Percentiles rank a stretch among this genome's conserved stretches.
phyloP scores from a whole-genome alignment of 805 yeast species.

The Yarrowia yakushimensis region DNA sequence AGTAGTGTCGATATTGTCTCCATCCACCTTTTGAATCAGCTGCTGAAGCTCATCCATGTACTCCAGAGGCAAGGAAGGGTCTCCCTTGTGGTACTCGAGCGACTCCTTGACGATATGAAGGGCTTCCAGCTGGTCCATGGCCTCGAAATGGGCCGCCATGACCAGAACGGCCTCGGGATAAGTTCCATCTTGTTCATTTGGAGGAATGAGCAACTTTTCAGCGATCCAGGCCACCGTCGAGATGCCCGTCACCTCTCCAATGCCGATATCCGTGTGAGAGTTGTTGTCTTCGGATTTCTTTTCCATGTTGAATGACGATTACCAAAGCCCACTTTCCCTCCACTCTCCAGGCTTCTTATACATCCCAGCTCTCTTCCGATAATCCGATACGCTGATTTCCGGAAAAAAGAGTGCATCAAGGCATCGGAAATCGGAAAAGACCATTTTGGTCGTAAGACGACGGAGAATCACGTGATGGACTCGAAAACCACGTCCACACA shows the following conservation, averaged over 20 bases:
- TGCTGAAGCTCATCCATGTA: background rate
- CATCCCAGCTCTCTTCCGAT: too few species aligned
- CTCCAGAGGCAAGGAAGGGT: background rate
- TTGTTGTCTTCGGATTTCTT: background rate
- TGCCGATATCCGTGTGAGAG: background rate
- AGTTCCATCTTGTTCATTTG: background rate
- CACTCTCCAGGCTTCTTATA: background rate
- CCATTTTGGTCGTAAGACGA: background rate
- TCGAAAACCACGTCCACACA: background rate
- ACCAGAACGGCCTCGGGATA: conserved; percentile 34
- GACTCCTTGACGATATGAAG: background rate
- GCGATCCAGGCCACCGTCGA: conserved; percentile 1
- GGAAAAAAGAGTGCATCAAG: background rate
- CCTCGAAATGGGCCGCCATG: conserved; percentile 44
- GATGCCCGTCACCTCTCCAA: background rate
- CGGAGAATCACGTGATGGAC: background rate
- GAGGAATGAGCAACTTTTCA: conserved; percentile 6
- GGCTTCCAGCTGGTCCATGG: conserved; percentile 41
- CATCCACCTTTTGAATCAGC: background rate
- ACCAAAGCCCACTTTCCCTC: background rate
- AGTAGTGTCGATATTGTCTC: background rate
- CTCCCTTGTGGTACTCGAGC: conserved; percentile 4
- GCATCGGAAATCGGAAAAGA: background rate
- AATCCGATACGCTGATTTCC: background rate
- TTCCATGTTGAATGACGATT: background rate